Percentiles rank a stretch among this genome's conserved stretches.
phyloP scores from a whole-genome alignment of 2,329 filamentous ascomycete species.

The Helminthosporium solani region DNA sequence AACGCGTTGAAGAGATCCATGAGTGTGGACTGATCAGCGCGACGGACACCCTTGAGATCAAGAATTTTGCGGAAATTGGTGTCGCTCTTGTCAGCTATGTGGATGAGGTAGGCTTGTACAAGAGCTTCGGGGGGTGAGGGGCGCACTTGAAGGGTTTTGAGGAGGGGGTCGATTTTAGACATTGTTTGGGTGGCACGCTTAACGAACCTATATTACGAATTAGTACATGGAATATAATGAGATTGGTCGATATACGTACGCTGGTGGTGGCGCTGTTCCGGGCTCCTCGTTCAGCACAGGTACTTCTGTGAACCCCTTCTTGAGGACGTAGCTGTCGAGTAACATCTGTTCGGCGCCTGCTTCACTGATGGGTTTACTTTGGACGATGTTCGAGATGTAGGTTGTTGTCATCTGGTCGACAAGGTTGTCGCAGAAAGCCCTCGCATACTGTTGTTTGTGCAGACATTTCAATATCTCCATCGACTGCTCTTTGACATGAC shows the following conservation, averaged over 20 bases:
- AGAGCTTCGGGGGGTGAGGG: slow-evolving; percentile 88
- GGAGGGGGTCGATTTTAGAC: slow-evolving; percentile 82
- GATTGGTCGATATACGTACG: slow-evolving; percentile 32
- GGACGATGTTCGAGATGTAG: slow-evolving; percentile 81
- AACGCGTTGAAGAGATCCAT: slow-evolving; percentile 91
- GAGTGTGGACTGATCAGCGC: slow-evolving; percentile 76
- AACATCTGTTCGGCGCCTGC: slow-evolving; percentile 97
- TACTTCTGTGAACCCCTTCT: slow-evolving; percentile 73
- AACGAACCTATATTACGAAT: slow-evolving; percentile 62
- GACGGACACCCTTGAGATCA: slow-evolving; percentile 86
- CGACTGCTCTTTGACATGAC: slow-evolving; percentile 68
- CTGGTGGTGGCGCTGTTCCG: slow-evolving; percentile 58
- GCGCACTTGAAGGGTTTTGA: slow-evolving; percentile 95
- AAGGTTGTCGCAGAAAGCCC: slow-evolving; percentile 94
- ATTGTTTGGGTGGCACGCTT: slow-evolving; percentile 85
- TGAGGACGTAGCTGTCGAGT: slow-evolving; percentile 88
- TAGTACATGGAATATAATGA: slow-evolving; percentile 3
- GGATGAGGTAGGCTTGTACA: slow-evolving; percentile 95
- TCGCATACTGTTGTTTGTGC: slow-evolving; percentile 88
- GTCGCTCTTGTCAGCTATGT: slow-evolving; percentile 91
- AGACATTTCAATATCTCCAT: slow-evolving; percentile 74
- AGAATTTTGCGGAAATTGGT: slow-evolving; percentile 95
- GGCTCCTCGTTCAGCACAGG: slow-evolving; percentile 61
- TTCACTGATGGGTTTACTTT: slow-evolving; percentile 88
- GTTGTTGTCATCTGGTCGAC: slow-evolving; percentile 79